Evolutionary conservation across 257 asterid species (phyloP).

Genomic region (Paulownia fortunei): DNA sequence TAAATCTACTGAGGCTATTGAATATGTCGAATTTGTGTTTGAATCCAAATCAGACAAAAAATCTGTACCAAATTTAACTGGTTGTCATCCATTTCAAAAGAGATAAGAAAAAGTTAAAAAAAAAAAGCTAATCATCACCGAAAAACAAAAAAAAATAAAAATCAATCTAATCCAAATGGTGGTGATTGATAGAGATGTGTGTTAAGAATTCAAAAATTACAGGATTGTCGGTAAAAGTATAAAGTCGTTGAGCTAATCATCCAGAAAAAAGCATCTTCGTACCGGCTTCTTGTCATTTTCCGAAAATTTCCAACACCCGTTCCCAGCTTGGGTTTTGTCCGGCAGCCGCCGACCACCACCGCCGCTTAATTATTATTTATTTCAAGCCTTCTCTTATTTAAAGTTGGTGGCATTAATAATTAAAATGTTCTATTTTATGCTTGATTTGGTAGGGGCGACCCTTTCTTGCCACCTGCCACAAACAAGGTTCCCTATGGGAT

Average conservation of each 20-base stretch:
- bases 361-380: slow-evolving; percentile 28
- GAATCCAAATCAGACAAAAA: too few relatives aligned
- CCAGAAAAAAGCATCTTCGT: slow-evolving; percentile 13
- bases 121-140: too few relatives aligned
- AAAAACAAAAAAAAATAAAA: too few relatives aligned
- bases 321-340: slow-evolving; percentile 29
- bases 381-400: background rate
- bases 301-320: background rate
- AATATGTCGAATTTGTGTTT: too few relatives aligned
- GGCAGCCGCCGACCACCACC: slow-evolving; percentile 47
- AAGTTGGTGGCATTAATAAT: too few relatives aligned
- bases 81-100: too few relatives aligned
- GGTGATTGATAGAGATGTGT: too few relatives aligned
- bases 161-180: too few relatives aligned
- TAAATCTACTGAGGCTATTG: too few relatives aligned
- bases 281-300: slow-evolving; percentile 28
- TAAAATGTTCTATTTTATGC: background rate
- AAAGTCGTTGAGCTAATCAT: slow-evolving; percentile 29
- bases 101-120: too few relatives aligned
- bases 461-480: slow-evolving; percentile 22
- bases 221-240: slow-evolving; percentile 11
- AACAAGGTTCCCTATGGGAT: background rate
- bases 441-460: background rate
- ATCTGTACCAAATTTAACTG: too few relatives aligned
- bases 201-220: slow-evolving; percentile 20